phyloP scores from a whole-genome alignment of 176 grass and related monocot genomes.

The Cenchrus fungigraminus region DNA sequence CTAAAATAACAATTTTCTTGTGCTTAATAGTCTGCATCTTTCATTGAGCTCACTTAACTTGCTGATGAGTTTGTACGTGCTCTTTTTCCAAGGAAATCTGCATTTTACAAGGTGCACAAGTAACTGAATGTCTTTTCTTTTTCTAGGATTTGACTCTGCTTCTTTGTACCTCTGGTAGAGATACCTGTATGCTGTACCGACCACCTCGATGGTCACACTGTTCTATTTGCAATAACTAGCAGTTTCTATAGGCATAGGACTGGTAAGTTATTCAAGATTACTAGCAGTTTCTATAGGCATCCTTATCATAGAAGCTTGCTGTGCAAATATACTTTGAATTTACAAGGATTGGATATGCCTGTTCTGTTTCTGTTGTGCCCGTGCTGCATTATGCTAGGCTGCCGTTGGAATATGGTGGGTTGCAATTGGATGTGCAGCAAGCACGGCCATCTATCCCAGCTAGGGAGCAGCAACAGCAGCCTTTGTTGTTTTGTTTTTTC shows the following conservation, averaged over 20 bases:
- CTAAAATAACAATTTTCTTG: too few relatives aligned
- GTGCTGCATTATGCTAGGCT: too few relatives aligned
- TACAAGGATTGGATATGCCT: too few relatives aligned
- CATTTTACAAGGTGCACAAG: not conserved
- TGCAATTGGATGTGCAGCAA: too few relatives aligned
- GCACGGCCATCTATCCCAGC: too few relatives aligned
- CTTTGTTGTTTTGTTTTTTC: too few relatives aligned
- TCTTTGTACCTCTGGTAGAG: constrained; percentile 83
- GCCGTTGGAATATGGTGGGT: too few relatives aligned
- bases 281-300: not conserved
- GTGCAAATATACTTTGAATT: not conserved
- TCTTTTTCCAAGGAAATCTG: not conserved
- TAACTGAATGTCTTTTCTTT: constrained; percentile 37
- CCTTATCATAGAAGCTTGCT: not conserved
- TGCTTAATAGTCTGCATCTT: too few relatives aligned
- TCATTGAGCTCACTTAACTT: too few relatives aligned
- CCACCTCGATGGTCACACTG: constrained; percentile 90
- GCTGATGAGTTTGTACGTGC: too few relatives aligned
- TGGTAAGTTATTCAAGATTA: constrained; percentile 54
- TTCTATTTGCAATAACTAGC: constrained; percentile 96
- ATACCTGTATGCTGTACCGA: constrained; percentile 91
- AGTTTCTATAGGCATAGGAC: constrained; percentile 65
- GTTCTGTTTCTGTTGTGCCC: not conserved
- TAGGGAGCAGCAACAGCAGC: too few relatives aligned
- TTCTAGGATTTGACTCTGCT: constrained; percentile 78